These are phyloP conservation scores for Amesomyces nigricolor DNA, from an alignment of 2,329 filamentous ascomycete genomes.

Conservation along the genomic window DNA sequence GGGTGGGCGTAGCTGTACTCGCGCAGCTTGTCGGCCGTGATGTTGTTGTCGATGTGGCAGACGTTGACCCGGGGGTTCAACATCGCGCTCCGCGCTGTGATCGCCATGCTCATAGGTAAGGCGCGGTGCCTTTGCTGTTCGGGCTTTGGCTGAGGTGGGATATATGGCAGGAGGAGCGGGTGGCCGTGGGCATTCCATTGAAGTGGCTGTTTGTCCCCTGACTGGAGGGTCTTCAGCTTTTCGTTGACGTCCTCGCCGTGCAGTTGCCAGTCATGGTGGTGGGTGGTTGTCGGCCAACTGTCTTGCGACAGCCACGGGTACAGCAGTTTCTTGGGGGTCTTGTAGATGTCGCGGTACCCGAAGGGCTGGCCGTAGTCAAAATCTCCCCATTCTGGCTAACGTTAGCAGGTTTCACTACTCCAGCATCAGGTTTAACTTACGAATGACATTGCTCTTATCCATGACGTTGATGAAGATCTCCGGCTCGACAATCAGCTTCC, in stretches of 20 bases:
- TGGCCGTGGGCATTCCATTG: no score
- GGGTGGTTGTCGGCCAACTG: not conserved
- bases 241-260: not conserved
- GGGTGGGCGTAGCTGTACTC: conserved; percentile 28
- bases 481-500: conserved; percentile 18
- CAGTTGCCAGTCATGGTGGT: conserved; percentile 20
- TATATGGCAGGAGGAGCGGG: no score
- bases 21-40: conserved; percentile 21
- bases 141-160: no score
- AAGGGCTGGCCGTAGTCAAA: conserved; percentile 13
- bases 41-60: not conserved
- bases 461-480: conserved; percentile 5
- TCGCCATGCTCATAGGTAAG: not conserved
- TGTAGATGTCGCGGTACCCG: conserved; percentile 22
- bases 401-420: not conserved
- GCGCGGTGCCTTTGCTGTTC: not conserved
- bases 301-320: not conserved
- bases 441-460: not conserved
- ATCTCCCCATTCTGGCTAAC: conserved; percentile 2
- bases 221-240: conserved; percentile 10
- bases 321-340: not conserved
- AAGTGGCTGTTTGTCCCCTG: conserved; percentile 8
- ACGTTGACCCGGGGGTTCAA: no score
- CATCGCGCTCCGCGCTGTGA: not conserved
- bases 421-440: not conserved